phyloP scores from a whole-genome alignment of 306 rosid genomes.

The Lathyrus aphaca region DNA sequence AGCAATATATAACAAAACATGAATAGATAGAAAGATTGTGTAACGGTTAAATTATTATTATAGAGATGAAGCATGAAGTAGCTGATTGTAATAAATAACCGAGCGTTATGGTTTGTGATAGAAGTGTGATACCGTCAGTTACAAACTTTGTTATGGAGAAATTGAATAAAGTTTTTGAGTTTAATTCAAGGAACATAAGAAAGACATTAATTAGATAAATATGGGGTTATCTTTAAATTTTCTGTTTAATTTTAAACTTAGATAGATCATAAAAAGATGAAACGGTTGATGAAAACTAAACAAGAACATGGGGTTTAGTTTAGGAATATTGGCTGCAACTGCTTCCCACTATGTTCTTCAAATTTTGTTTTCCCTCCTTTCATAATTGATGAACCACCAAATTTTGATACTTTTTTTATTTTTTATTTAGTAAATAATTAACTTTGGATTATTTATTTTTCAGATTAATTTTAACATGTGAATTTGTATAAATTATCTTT shows the following conservation, averaged over 20 bases:
- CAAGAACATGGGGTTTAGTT: conserved; percentile 41
- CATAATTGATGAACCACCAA: conserved; percentile 21
- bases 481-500: background rate
- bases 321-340: conserved; percentile 41
- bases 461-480: background rate
- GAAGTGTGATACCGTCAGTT: conserved; percentile 24
- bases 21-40: conserved; percentile 21
- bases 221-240: conserved; percentile 34
- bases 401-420: conserved; percentile 27
- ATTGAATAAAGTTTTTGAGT: conserved; percentile 23
- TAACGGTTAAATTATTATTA: conserved; percentile 40
- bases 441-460: background rate
- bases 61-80: conserved; percentile 50
- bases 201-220: conserved; percentile 13
- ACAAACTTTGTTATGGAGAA: conserved; percentile 22
- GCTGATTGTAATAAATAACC: conserved; percentile 61
- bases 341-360: conserved; percentile 35
- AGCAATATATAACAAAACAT: background rate
- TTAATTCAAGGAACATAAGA: conserved; percentile 47
- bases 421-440: background rate
- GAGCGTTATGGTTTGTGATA: conserved; percentile 46
- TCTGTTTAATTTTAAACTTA: conserved; percentile 20
- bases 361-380: background rate
- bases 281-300: conserved; percentile 36
- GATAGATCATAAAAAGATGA: conserved; percentile 37